Base-by-base conservation (phyloP, 768 basidiomycete genomes). In the Suillus decipiens region DNA sequence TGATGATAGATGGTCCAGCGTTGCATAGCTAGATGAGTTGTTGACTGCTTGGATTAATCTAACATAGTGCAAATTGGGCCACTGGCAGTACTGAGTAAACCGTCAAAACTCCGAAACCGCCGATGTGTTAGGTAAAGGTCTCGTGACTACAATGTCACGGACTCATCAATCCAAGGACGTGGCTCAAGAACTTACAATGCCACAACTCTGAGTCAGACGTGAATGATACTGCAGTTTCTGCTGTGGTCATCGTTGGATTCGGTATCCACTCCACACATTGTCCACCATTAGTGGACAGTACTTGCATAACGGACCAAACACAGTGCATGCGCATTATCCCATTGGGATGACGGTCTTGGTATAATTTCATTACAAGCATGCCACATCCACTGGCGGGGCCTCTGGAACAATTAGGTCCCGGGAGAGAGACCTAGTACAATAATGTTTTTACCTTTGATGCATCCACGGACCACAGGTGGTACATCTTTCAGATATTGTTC, bases 341-440 rank as follows among this genome's bases (percentile, higher is more conserved):
- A 28, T 55, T 15, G 54, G 22, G n/a, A 22, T 55, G 42, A 42
- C 3, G 14, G 36, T 24, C 54, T 37, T 22, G 11, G 22, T 47
- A 12, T 48, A 14, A n/a, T 34, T 11, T 10, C 19, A 33, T 34
- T 34, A 54, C 11, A 22, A 14, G 12, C 54, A 17, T 33, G 34
- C n/a, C 3, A 55, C 6, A 15, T 15, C 34, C 12, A 54, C 28
- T 28, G 28, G 22, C 22, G 9, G 36, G 28, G 48, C 15, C 14
- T 9, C n/a, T 50, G 24, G 48, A 37, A 55, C 54, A 55, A 37
- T 55, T 37, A 24, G 22, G 34, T 55, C 54, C 54, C 53, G 3
- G 34, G 28, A 50, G 15, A 17, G 48, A 50, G 28, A 17, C 28
- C n/a, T n/a, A 28, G 28, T 28, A 36, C 54, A 55, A 55, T 55